These are phyloP conservation scores for Irpex sp. DNA, from an alignment of 1,284 basidiomycete species.

Conservation along the genomic window DNA sequence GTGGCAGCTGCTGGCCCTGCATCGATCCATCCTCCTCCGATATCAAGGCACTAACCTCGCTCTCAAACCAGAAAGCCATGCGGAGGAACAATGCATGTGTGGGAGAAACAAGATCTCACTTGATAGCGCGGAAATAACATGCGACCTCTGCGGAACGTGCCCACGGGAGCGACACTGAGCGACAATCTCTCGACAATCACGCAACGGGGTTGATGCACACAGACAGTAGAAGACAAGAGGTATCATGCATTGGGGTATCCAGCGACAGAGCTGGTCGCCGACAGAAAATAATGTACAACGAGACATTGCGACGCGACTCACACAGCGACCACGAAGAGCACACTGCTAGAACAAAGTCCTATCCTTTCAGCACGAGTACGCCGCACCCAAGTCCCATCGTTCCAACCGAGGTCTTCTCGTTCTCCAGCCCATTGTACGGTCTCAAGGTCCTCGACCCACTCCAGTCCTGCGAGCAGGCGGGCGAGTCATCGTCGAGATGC, in stretches of 20 bases:
- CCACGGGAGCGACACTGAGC: too few relatives aligned
- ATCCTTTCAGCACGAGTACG: constrained; percentile 42
- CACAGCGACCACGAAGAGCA: constrained; percentile 60
- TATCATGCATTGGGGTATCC: not conserved
- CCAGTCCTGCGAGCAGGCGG: constrained; percentile 63
- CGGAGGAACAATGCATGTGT: not conserved
- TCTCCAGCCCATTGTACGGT: constrained; percentile 82
- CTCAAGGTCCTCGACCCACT: constrained; percentile 79
- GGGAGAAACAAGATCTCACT: constrained; percentile 4
- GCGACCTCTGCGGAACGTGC: too few relatives aligned
- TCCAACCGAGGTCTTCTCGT: constrained; percentile 33
- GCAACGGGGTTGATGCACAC: constrained; percentile 3
- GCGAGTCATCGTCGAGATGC: constrained; percentile 83
- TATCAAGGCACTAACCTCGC: not conserved
- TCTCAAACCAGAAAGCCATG: not conserved
- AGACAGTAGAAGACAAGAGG: not conserved
- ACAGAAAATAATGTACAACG: constrained; percentile 60
- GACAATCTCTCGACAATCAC: not conserved
- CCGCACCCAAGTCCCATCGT: constrained; percentile 87
- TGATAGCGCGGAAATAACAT: not conserved
- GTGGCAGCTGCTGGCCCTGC: not conserved
- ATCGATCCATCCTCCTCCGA: not conserved
- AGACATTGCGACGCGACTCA: constrained; percentile 83
- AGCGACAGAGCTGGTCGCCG: not conserved
- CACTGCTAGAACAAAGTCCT: constrained; percentile 35